phyloP scores from a whole-genome alignment of 257 asterid species.

The Rauvolfia tetraphylla region DNA sequence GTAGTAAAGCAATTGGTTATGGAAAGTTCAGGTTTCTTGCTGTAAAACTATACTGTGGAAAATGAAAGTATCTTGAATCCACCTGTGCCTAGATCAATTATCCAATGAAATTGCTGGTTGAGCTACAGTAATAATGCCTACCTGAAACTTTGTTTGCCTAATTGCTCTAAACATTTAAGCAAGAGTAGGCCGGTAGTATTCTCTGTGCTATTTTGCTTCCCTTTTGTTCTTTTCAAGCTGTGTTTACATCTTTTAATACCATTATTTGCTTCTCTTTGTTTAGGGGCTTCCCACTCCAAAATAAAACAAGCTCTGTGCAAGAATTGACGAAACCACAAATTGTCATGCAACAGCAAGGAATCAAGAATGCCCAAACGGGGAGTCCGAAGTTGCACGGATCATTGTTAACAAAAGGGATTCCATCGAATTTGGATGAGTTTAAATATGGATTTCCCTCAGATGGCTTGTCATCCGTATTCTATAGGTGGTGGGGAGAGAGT shows the following conservation, averaged over 20 bases:
- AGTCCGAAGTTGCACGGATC: slow-evolving; percentile 25
- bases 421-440: slow-evolving; percentile 49
- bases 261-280: background rate
- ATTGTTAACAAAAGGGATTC: slow-evolving; percentile 28
- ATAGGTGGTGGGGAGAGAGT: slow-evolving; percentile 69
- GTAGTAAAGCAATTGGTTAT: background rate
- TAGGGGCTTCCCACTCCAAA: slow-evolving; percentile 39
- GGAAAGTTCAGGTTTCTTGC: background rate
- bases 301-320: slow-evolving; percentile 25
- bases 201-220: background rate
- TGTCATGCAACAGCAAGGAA: slow-evolving; percentile 40
- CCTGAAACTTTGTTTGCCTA: slow-evolving; percentile 1
- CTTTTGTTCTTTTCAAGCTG: background rate
- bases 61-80: background rate
- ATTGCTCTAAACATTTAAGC: background rate
- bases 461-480: slow-evolving; percentile 56
- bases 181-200: background rate
- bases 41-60: background rate
- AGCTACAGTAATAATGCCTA: background rate
- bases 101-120: background rate
- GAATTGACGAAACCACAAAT: slow-evolving; percentile 27
- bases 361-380: slow-evolving; percentile 30
- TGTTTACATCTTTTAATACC: background rate
- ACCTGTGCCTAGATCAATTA: background rate
- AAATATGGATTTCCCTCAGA: slow-evolving; percentile 73